Base-by-base conservation (phyloP, 768 basidiomycete species). In the Suillus alpinus region DNA sequence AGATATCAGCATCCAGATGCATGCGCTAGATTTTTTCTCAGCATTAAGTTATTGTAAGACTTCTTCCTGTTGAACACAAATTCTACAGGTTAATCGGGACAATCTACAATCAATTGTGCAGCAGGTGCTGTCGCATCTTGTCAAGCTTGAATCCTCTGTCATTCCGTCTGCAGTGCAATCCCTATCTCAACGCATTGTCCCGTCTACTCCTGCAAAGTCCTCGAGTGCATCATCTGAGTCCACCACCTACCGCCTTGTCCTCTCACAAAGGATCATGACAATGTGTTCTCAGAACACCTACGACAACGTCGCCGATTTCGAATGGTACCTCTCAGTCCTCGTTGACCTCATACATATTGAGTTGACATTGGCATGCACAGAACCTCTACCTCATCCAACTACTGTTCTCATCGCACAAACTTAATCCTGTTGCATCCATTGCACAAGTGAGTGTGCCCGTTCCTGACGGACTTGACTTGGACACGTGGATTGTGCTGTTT, bases 271-370 rank as follows among this genome's bases (percentile, higher is more conserved):
- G 18, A 91, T 98, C 63, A 80, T 98, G n/a, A 76, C 80, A n/a
- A 91, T 98, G 66, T 89, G 92, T 60, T 90, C 92, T 2, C 83
- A 85, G 59, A 86, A 86, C 40, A 90, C 88, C 23, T 98, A 96
- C 71, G 87, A 88, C 57, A 90, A 94, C 67, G 82, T 99, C 31
- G 81, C 83, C 49, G 95, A 98, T 75, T 98, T 98, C 69, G 93
- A 98, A 70, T 99, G 97, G 96, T 97, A 94, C 72, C 81, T 98
- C 23, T 97, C 96, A 5, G 94, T 95, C 8, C 85, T 98, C 32
- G 84, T 98, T 50, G 95, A 98, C 69, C 80, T 98, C 93, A 0
- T 93, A 97, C 69, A 82, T 98, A 43, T 90, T 94, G 56, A 84
- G 92, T 88, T 51, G 80, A 91, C 64, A 80, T 97, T 52, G 94